Evolutionary conservation across 192 early-diverging fungal species (phyloP), one percentile per base, ranked within the genome.

Genomic region (Neocallimastix lanati): DNA sequence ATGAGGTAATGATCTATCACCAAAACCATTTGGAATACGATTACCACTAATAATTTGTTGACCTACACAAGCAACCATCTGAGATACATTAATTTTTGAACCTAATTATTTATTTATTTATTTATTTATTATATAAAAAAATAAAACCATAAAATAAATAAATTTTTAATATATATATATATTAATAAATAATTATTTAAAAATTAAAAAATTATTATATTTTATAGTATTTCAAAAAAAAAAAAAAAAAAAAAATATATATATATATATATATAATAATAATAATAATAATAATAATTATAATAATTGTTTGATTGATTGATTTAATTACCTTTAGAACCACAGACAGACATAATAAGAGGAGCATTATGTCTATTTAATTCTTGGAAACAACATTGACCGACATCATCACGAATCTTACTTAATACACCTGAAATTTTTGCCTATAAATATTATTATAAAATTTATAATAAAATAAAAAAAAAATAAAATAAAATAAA

Each of bases 11-110:
- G 96, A 94, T 78, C 98, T 92, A 85, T 99, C 96, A 58, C 93
- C 93, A 83, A 99, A 99, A 77, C 98, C 98, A 84, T 98, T 90
- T 18, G 94, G 94, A 83, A 99, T 94, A 90, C 98, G 96, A 80
- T 86, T 92, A 77, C 95, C 94, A 83, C 92, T 94, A 84, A 99
- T 95, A 92, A 98, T 98, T 83, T 99, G 98, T 86, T 99, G 98
- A 81, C 96, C 98, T 80, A 99, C 98, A 92, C 96, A 97, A 80
- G 97, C 96, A 82, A 98, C 95, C 98, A 99, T 99, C 83, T 99
- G 98, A 29, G 94, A 98, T 81, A 98, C 97, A 88, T 99, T 99
- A 84, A 96, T 91, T 76, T 93, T 90, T 77, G 96, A 98, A 82
- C 98, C 92, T 92, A 82, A 29, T 29, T 6, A 14, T 38, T 14